Base-by-base conservation (phyloP, 306 rosid species). In the Ceratonia siliqua region DNA sequence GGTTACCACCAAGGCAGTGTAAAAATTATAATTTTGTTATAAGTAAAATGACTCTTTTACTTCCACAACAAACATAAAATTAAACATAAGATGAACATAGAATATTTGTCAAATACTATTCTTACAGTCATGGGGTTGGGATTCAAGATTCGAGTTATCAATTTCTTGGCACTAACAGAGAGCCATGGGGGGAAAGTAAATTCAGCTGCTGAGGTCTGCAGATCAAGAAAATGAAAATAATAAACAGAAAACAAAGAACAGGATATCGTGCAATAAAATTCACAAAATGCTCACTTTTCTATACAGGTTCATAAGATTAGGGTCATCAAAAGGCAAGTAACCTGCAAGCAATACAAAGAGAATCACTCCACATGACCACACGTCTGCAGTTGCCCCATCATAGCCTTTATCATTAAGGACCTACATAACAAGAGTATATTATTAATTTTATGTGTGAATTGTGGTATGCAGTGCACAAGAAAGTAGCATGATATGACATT, bases 341-440 rank as follows among this genome's bases (percentile, higher is more conserved):
- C 99, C 99, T 53, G 99, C 99, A 78, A 94, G 90, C 87, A 94
- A 79, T 78, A 94, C 99, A 82, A 92, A 94, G 78, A 94, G 97
- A 79, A 94, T 94, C 85, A 94, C 99, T 74, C 99, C 99, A 70
- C 99, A 92, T 32, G 99, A 94, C 99, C 99, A 94, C 87, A 94
- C 83, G 81, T 94, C 99, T 7, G 97, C 97, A 24, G 92, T 91
- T 49, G 90, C 96, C 36, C 99, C 99, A 62, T 94, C 97, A 49
- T 94, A 94, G 86, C 99, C 99, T 87, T 87, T 81, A 78, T 92
- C 99, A 6, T 89, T 78, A 75, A 94, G 99, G 78, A 94, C 99
- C 99, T 94, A 65, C 4, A 50, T 27, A 74, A 59, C 73, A 77
- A 76, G 57, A 62, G 43, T 45, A 45, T 30, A 49, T 33, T 21